These are phyloP conservation scores for Ilyonectria destructans DNA, from an alignment of 2,329 filamentous ascomycete species.

Conservation along the genomic window DNA sequence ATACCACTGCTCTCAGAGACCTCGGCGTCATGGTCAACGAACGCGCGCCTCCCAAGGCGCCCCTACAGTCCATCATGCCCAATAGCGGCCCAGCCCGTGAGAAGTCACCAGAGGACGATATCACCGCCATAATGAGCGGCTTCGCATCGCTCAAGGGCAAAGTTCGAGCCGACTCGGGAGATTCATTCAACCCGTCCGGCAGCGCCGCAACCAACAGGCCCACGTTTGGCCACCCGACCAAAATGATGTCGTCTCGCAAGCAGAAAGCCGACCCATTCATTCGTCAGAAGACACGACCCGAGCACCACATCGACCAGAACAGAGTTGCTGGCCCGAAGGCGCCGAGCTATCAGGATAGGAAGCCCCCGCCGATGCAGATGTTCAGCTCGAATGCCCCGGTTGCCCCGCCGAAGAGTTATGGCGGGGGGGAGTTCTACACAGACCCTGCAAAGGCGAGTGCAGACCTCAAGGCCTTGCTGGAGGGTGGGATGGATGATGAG, in stretches of 20 bases:
- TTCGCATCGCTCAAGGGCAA: constrained; percentile 48
- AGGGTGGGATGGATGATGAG: constrained; percentile 85
- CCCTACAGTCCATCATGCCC: constrained; percentile 57
- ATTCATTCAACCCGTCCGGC: constrained; percentile 32
- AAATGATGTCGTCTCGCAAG: constrained; percentile 67
- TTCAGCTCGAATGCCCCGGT: constrained; percentile 61
- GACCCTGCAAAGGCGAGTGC: constrained; percentile 81
- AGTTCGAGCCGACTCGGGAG: constrained; percentile 35
- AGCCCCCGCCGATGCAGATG: constrained; percentile 62
- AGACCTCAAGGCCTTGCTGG: constrained; percentile 86
- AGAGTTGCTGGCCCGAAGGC: constrained; percentile 64
- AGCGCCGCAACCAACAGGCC: constrained; percentile 43
- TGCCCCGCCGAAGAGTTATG: constrained; percentile 41
- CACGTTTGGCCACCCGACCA: constrained; percentile 58
- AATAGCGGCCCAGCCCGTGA: constrained; percentile 50
- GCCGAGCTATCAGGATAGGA: constrained; percentile 65
- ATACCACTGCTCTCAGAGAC: constrained; percentile 38
- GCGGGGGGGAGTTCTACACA: constrained; percentile 74
- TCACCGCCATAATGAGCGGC: constrained; percentile 53
- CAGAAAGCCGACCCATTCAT: constrained; percentile 72
- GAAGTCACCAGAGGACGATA: constrained; percentile 54
- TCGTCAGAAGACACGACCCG: constrained; percentile 69
- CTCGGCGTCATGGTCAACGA: constrained; percentile 63
- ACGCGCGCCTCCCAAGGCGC: constrained; percentile 63
- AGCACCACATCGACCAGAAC: constrained; percentile 69